Conservation (phyloP, 805 yeast genomes). For the Groenewaldozyma salmanticensis region DNA sequence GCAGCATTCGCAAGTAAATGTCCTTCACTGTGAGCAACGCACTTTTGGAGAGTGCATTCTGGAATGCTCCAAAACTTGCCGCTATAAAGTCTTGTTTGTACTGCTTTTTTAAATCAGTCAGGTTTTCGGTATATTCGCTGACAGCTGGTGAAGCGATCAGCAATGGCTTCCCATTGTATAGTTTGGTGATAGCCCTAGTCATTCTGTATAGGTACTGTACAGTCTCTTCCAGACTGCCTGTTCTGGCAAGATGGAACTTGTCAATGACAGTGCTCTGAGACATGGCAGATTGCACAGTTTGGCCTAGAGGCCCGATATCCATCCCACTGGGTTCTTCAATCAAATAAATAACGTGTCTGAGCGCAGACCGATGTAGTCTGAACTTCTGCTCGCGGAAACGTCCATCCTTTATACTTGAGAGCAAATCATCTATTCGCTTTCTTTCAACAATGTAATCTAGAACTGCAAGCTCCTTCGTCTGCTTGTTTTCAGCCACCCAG, state of each 20-base stretch:
- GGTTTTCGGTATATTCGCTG: constrained; percentile 40
- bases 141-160: constrained; percentile 41
- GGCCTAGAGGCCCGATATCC: constrained; percentile 18
- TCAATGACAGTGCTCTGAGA: constrained; percentile 58
- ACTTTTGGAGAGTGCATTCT: constrained; percentile 59
- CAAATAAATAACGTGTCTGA: constrained; percentile 60
- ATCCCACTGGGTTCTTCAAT: constrained; percentile 61
- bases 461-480: constrained; percentile 51
- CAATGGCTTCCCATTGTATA: constrained; percentile 30
- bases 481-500: constrained; percentile 73
- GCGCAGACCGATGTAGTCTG: constrained; percentile 60
- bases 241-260: constrained; percentile 56
- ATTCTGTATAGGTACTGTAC: constrained; percentile 45
- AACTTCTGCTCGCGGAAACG: constrained; percentile 80
- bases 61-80: constrained; percentile 43
- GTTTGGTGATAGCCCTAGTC: constrained; percentile 35
- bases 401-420: constrained; percentile 75
- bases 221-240: constrained; percentile 67
- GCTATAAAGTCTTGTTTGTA: constrained; percentile 27
- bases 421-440: constrained; percentile 80
- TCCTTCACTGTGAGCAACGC: constrained; percentile 65
- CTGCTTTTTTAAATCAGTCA: constrained; percentile 15
- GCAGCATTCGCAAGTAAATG: constrained; percentile 61
- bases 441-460: constrained; percentile 83
- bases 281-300: constrained; percentile 67